Conservation (phyloP, 345 rosid species). For the Lepidium sativum region DNA sequence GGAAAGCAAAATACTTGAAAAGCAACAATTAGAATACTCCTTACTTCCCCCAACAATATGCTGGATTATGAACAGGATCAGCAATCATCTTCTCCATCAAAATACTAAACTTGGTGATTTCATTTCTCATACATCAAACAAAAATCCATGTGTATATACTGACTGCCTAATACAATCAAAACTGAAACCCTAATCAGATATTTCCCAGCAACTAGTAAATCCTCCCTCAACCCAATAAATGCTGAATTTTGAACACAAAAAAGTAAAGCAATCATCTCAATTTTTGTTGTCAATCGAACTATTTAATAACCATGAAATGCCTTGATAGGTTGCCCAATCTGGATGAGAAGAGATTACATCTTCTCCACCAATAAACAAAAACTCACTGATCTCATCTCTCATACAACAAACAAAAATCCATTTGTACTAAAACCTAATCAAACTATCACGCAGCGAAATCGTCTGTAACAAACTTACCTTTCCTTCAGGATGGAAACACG, state of each 20-base stretch:
- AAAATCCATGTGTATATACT: background rate
- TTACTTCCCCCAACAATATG: background rate
- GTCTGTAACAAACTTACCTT: slow-evolving; percentile 36
- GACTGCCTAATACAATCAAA: background rate
- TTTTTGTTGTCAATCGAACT: too few species aligned
- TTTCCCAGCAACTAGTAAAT: background rate
- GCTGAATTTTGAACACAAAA: background rate
- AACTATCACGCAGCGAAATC: background rate
- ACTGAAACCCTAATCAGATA: background rate
- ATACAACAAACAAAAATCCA: background rate
- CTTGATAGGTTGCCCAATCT: too few species aligned
- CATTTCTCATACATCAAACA: background rate
- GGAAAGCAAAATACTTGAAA: background rate
- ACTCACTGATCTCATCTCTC: background rate
- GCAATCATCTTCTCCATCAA: background rate
- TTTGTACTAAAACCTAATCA: background rate
- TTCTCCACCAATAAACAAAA: background rate
- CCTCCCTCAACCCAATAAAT: background rate
- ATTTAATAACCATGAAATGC: too few species aligned
- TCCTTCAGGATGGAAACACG: slow-evolving; percentile 97
- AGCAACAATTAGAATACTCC: background rate
- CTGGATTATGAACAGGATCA: background rate
- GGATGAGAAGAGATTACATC: background rate
- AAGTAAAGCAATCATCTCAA: too few species aligned
- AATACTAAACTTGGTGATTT: background rate